Base-by-base conservation (phyloP, 768 basidiomycete genomes). In the Tricholoma sp. region DNA sequence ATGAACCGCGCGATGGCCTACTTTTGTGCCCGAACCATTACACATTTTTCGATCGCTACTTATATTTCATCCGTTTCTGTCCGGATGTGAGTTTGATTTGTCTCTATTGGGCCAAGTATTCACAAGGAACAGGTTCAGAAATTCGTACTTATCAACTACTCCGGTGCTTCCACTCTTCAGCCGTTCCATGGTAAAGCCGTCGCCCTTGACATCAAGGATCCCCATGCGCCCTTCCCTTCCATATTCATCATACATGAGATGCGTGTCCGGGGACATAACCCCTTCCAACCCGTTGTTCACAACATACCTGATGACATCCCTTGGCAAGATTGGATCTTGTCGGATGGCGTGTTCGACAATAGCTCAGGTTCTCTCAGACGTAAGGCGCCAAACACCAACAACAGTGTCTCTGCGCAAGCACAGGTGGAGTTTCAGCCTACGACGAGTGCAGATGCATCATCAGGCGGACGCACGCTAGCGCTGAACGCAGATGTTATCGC, bases 211-310 rank as follows among this genome's bases (percentile, higher is more conserved):
- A 64, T 66, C 50, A 57, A 56, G 10, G 63, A 74, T 53, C 52
- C 5, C 4, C 27, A 69, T 56, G 70, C 61, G 9, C 71, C 71
- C 0, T 72, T 73, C 60, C 67, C 71, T 37, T 46, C 45, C 21
- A 2, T 46, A 18, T 71, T 74, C 59, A 66, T 72, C 39, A 61
- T 70, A 52, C 73, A 73, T 46, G 71, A 76, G 60, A 70, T 71
- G 68, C 70, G 72, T 10, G 70, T 71, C 52, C 70, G 68, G 37
- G 71, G 63, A 18, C 64, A 57, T 45, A 34, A 68, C 54, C 71
- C 69, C 41, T 74, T 73, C 54, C 19, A 54, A 56, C 65, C 66
- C 21, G 11, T 57, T 24, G 29, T 3, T 50, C 68, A 60, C 21
- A 19, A 3, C 37, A 39, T 69, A 0, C 60, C 66, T 22, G 41